Conservation (phyloP, 2,329 filamentous ascomycete genomes). For the Cladosporium sp. region DNA sequence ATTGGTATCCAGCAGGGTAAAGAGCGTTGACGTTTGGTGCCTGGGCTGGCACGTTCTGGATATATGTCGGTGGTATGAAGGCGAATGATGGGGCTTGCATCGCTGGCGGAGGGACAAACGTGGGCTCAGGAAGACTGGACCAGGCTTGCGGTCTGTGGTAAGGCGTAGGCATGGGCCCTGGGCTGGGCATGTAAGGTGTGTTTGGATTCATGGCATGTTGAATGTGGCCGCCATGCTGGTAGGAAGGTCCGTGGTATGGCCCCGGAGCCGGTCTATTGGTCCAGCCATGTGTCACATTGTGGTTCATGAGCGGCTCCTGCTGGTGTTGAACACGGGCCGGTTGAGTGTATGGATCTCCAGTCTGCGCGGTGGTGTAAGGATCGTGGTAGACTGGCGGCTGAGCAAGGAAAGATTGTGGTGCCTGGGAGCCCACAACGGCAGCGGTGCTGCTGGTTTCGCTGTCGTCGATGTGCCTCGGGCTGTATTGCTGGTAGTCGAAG, state of each 20-base stretch:
- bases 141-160: neutral
- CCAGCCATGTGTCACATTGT: neutral
- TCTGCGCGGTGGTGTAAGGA: neutral
- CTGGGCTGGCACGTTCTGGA: neutral
- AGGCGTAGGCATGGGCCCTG: neutral
- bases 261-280: neutral
- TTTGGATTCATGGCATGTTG: neutral
- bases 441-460: neutral
- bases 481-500: neutral
- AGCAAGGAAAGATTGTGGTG: neutral
- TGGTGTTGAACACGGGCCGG: neutral
- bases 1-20: neutral
- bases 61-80: neutral
- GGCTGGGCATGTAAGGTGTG: neutral
- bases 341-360: neutral
- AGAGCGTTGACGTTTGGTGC: neutral
- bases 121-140: neutral
- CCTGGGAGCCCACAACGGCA: neutral
- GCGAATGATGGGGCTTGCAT: neutral
- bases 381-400: neutral
- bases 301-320: neutral
- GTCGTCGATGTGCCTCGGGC: neutral
- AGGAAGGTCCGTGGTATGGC: neutral
- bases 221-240: neutral
- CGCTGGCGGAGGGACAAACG: neutral